These are phyloP conservation scores for Garcia nutans DNA, from an alignment of 345 rosid species.

Conservation along the genomic window DNA sequence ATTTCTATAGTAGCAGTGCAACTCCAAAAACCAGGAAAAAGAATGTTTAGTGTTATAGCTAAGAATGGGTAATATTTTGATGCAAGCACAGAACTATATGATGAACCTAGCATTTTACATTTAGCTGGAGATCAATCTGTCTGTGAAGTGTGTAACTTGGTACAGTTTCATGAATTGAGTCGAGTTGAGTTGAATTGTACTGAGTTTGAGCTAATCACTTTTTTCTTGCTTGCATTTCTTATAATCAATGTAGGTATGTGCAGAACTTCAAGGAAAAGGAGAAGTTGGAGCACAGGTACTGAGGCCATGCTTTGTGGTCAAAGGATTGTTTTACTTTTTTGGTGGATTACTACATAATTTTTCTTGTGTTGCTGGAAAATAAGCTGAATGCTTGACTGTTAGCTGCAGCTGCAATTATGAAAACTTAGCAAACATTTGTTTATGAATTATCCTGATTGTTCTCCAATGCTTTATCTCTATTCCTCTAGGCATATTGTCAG, in stretches of 20 bases:
- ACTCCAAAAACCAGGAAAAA: no score
- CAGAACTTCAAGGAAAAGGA: constrained; percentile 22
- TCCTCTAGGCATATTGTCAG: neutral
- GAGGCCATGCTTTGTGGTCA: neutral
- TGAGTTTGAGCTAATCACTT: neutral
- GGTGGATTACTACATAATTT: constrained; percentile 4
- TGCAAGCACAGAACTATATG: no score
- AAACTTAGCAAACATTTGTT: constrained; percentile 1
- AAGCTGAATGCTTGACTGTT: constrained; percentile 5
- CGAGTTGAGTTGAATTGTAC: no score
- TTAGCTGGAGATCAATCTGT: neutral
- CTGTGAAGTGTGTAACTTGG: neutral
- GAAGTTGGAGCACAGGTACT: constrained; percentile 26
- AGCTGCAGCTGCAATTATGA: constrained; percentile 5
- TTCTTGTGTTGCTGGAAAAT: constrained; percentile 8
- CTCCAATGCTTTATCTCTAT: neutral
- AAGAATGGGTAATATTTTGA: no score
- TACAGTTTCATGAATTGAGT: no score
- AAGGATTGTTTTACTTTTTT: constrained; percentile 4
- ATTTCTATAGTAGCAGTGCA: no score
- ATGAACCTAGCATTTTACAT: neutral
- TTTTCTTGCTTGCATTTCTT: neutral
- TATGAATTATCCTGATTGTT: neutral
- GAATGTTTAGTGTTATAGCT: neutral
- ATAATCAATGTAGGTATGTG: constrained; percentile 16